These are phyloP conservation scores for Infundibulicybe gibba DNA, from an alignment of 768 basidiomycete genomes.

Conservation along the genomic window DNA sequence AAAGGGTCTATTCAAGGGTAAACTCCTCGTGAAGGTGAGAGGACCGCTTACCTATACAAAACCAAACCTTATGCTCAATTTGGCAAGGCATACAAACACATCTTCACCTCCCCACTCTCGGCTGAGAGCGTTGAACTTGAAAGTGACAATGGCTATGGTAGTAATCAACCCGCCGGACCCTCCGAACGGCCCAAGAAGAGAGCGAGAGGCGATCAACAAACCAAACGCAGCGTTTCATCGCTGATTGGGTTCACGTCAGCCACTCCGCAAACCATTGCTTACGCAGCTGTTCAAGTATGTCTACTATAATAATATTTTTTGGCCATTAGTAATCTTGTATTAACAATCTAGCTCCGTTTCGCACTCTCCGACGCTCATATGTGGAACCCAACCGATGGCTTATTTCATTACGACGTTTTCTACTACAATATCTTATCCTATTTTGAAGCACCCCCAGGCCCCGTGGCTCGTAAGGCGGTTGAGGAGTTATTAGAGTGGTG, in stretches of 20 bases:
- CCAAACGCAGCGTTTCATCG: conserved; percentile 1
- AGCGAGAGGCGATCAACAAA: background rate
- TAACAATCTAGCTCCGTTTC: conserved; percentile 6
- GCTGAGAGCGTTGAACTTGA: background rate
- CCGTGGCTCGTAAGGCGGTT: background rate
- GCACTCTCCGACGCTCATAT: conserved; percentile 7
- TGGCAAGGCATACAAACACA: conserved; percentile 12
- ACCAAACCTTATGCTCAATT: background rate
- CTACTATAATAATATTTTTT: no score
- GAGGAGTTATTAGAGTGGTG: conserved; percentile 2
- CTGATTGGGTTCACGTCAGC: conserved; percentile 8
- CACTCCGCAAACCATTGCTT: conserved; percentile 16
- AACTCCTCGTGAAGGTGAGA: conserved; percentile 8
- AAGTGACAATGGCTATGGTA: background rate
- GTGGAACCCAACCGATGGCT: conserved; percentile 8
- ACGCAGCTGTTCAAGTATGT: conserved; percentile 18
- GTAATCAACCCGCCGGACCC: background rate
- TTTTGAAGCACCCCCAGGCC: conserved; percentile 10
- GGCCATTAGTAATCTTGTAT: background rate
- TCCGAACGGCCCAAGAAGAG: background rate
- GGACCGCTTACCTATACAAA: background rate
- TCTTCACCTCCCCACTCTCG: conserved; percentile 16
- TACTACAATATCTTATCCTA: conserved; percentile 12
- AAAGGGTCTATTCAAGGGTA: conserved; percentile 13
- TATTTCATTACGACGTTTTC: conserved; percentile 9